Evolutionary conservation across 306 rosid species (phyloP).

Genomic region (Cucurbita moschata): DNA sequence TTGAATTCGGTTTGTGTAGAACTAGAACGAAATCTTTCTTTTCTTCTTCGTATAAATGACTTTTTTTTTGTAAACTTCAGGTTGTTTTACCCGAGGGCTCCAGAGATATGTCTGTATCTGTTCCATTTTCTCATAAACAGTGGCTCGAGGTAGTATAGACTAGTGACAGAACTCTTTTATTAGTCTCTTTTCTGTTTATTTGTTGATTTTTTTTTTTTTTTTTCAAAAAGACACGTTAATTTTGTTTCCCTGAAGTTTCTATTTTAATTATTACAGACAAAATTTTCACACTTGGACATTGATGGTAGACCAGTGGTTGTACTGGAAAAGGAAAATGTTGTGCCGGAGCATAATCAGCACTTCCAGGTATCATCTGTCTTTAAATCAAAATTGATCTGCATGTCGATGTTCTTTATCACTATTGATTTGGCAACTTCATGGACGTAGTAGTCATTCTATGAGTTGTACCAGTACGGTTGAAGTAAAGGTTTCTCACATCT

Average conservation of each 20-base stretch:
- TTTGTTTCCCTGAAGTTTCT: not conserved
- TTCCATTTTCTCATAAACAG: conserved; percentile 68
- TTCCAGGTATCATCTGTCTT: conserved; percentile 55
- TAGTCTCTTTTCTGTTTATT: not conserved
- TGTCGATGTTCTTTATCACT: not conserved
- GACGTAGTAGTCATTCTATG: not conserved
- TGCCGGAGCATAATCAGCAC: conserved; percentile 83
- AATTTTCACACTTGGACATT: conserved; percentile 89
- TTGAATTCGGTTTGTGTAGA: conserved; percentile 4
- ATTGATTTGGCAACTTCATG: not conserved
- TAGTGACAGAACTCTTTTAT: not conserved
- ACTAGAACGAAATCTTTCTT: not conserved
- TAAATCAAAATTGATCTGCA: not conserved
- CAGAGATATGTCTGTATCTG: conserved; percentile 46
- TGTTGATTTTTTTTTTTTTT: not conserved
- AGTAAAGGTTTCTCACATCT: not conserved
- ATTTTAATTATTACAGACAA: conserved; percentile 44
- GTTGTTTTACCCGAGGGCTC: conserved; percentile 99
- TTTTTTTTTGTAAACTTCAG: conserved; percentile 34
- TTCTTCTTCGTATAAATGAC: not conserved
- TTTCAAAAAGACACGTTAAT: not conserved
- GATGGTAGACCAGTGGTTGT: conserved; percentile 88
- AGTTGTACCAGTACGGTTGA: not conserved
- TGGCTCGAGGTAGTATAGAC: conserved; percentile 50
- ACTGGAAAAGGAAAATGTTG: conserved; percentile 71